Percentiles rank a stretch among this genome's conserved stretches.
Evolutionary conservation across 176 grass and related monocot genomes (phyloP).

Genomic region (Musa beccarii): DNA sequence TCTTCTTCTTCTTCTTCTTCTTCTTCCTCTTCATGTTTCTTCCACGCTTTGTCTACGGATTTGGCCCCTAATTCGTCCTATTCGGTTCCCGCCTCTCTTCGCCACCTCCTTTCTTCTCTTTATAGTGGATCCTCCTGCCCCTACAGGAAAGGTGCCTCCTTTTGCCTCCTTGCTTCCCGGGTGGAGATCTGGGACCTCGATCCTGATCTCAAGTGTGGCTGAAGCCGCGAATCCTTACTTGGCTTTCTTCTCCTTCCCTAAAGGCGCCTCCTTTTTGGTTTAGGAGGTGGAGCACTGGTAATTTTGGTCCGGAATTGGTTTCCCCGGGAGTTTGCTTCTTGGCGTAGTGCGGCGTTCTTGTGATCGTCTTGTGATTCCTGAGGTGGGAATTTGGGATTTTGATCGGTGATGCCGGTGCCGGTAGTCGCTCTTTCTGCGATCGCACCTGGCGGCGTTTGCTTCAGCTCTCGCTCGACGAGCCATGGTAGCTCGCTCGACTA

Average conservation of each 20-base stretch:
- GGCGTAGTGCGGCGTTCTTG: not conserved
- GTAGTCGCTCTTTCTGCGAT: not conserved
- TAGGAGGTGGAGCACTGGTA: not conserved
- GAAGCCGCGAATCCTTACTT: not conserved
- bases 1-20: not conserved
- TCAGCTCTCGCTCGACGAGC: not conserved
- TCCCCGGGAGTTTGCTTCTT: not conserved
- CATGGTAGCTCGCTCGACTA: not conserved
- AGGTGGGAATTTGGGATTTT: conserved; percentile 4
- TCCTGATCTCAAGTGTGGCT: not conserved
- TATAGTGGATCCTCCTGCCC: not conserved
- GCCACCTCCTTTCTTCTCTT: not conserved
- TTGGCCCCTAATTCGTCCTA: not conserved
- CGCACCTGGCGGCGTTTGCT: conserved; percentile 5
- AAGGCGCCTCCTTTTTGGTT: not conserved
- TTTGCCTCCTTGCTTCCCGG: not conserved
- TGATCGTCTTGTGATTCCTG: not conserved
- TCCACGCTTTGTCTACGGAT: not conserved
- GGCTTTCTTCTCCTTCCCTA: not conserved
- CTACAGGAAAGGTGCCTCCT: not conserved
- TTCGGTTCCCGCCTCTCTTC: not conserved
- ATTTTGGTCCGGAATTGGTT: not conserved
- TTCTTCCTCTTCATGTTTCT: not conserved
- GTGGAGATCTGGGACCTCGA: not conserved
- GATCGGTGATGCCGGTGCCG: conserved; percentile 13